Evolutionary conservation across 1,284 basidiomycete species (phyloP), one percentile per base, ranked within the genome.

Genomic region (Psilocybe mexicana): DNA sequence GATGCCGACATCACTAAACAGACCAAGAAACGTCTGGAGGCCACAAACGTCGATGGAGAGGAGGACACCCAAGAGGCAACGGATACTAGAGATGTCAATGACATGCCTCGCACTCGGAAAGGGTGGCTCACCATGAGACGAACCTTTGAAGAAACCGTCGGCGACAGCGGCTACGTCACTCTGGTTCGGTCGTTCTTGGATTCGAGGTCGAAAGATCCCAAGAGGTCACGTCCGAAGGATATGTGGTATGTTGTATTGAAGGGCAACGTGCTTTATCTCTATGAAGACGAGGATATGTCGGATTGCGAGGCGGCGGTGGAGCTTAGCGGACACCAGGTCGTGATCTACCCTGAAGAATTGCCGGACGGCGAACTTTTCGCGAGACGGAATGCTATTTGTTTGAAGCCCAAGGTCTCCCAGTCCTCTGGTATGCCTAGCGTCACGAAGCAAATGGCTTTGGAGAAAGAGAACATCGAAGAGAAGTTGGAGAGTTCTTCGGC

Each of bases 221-320:
- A 88, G 64, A 81, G 82, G 43, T 85, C 88, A 5, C 80, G 88
- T 40, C 92, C 93, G 14, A 92, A 91, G 73, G 94, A 96, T 71
- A 88, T 83, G 80, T 96, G 91, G 85, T 96, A 88, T 72, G 88
- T 88, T 54, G 90, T 88, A 2, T 81, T 97, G 68, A 96, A 96
- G 79, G 92, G 92, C 45, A 88, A 85, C 65, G 87, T 95, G 36
- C 77, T 98, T 24, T 97, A 93, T 72, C 77, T 98, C 23, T 96
- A 96, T 74, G 92, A 96, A 71, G 91, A 94, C 72, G 92, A 96
- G 73, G 80, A 79, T 26, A 91, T 92, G 86, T 82, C 82, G 45
- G 93, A 96, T 66, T 94, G 92, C 73, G 88, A 90, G 66, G 92
- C 88, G 2, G 94, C 87, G 10, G 83, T 98, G 50, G 88, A 94